A percentile compares a stretch with the other conserved stretches of the same genome.
Conservation (phyloP, 176 grass and related monocot genomes). For the Carex cristatella region DNA sequence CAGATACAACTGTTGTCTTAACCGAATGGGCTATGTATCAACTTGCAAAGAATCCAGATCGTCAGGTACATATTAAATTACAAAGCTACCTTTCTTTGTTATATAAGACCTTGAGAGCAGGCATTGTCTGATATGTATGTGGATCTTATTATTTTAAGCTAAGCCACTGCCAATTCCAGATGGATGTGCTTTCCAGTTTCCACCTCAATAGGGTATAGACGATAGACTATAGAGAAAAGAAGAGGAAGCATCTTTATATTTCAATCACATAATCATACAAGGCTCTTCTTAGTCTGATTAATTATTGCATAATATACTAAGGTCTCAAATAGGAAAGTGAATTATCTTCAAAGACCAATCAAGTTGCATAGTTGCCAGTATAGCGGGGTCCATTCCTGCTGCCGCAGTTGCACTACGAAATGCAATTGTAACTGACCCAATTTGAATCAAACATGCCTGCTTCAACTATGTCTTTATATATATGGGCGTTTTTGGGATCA, state of each 20-base stretch:
- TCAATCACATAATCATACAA: background rate
- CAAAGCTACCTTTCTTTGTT: background rate
- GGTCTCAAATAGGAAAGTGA: background rate
- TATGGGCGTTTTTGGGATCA: background rate
- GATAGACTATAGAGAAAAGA: background rate
- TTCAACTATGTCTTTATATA: background rate
- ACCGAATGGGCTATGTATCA: slow-evolving; percentile 93
- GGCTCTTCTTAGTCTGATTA: background rate
- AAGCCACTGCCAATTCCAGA: background rate
- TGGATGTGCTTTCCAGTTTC: background rate
- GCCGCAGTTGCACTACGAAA: background rate
- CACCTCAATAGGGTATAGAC: background rate
- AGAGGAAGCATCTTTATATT: background rate
- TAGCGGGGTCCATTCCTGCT: background rate
- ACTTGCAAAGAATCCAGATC: slow-evolving; percentile 57
- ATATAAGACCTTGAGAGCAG: background rate
- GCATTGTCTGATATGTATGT: background rate
- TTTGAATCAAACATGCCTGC: background rate
- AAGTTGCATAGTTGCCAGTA: background rate
- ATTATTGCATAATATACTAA: background rate
- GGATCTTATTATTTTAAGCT: background rate
- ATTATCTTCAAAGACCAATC: background rate
- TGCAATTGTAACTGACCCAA: background rate
- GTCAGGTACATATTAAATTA: slow-evolving; percentile 34
- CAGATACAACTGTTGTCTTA: slow-evolving; percentile 65